phyloP scores from a whole-genome alignment of 2,329 filamentous ascomycete species.

The Sphaerostilbella broomeana region DNA sequence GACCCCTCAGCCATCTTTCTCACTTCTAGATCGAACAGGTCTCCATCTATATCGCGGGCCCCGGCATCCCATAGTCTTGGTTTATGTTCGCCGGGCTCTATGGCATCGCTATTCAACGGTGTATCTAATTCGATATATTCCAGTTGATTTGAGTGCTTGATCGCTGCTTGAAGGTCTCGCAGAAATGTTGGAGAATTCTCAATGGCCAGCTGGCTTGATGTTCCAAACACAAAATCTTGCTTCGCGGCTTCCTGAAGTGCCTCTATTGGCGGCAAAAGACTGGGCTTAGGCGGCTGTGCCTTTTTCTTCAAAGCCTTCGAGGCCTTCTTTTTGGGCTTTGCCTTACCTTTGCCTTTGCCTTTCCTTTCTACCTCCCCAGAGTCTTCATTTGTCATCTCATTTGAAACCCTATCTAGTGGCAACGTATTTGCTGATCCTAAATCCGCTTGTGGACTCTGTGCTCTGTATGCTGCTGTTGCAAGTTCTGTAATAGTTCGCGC shows the following conservation, averaged over 20 bases:
- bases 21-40: conserved; percentile 56
- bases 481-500: conserved; percentile 70
- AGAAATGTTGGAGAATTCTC: conserved; percentile 65
- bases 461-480: conserved; percentile 63
- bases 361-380: too few species aligned
- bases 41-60: conserved; percentile 58
- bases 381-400: conserved; percentile 10
- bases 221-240: conserved; percentile 79
- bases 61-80: conserved; percentile 63
- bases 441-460: conserved; percentile 25
- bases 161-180: conserved; percentile 54
- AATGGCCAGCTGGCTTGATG: conserved; percentile 71
- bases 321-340: conserved; percentile 27
- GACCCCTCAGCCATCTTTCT: conserved; percentile 49
- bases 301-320: conserved; percentile 35
- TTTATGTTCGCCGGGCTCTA: conserved; percentile 26
- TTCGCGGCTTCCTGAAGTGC: conserved; percentile 58
- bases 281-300: conserved; percentile 34
- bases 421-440: conserved; percentile 32
- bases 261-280: conserved; percentile 61
- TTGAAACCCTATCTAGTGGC: conserved; percentile 26
- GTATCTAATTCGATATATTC: conserved; percentile 35
- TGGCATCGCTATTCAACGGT: conserved; percentile 31
- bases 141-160: conserved; percentile 49
- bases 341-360: conserved; percentile 27